phyloP scores from a whole-genome alignment of 2,329 filamentous ascomycete species.

The Colletotrichum horii region DNA sequence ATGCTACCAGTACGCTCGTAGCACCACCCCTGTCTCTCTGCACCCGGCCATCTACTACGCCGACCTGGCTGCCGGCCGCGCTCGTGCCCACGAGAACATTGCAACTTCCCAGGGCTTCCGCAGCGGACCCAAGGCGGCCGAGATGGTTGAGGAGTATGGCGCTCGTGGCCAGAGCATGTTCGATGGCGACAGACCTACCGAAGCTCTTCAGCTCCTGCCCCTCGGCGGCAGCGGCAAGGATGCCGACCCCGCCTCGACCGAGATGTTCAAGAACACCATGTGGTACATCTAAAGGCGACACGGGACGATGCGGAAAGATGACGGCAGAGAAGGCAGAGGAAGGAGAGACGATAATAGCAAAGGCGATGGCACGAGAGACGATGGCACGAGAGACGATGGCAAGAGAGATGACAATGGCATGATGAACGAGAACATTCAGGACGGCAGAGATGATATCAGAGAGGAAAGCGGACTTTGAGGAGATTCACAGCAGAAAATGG shows the following conservation, averaged over 20 bases:
- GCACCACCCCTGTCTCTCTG: constrained; percentile 89
- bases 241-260: constrained; percentile 25
- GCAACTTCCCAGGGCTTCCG: constrained; percentile 49
- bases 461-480: background rate
- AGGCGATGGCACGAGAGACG: background rate
- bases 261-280: constrained; percentile 41
- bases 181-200: constrained; percentile 1
- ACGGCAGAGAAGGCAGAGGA: background rate
- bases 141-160: constrained; percentile 40
- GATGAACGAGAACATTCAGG: background rate
- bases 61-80: constrained; percentile 84
- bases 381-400: background rate
- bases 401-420: background rate
- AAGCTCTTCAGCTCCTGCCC: constrained; percentile 23
- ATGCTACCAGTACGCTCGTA: constrained; percentile 90
- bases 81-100: constrained; percentile 72
- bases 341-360: background rate
- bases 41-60: constrained; percentile 96
- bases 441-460: background rate
- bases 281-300: constrained; percentile 45
- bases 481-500: background rate
- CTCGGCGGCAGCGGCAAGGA: constrained; percentile 25
- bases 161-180: constrained; percentile 40
- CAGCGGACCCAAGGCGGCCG: constrained; percentile 48
- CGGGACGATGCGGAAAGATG: background rate